A percentile compares a stretch with the other conserved stretches of the same genome.
phyloP scores from a whole-genome alignment of 2,329 filamentous ascomycete genomes.

The Colletotrichum plurivorum region DNA sequence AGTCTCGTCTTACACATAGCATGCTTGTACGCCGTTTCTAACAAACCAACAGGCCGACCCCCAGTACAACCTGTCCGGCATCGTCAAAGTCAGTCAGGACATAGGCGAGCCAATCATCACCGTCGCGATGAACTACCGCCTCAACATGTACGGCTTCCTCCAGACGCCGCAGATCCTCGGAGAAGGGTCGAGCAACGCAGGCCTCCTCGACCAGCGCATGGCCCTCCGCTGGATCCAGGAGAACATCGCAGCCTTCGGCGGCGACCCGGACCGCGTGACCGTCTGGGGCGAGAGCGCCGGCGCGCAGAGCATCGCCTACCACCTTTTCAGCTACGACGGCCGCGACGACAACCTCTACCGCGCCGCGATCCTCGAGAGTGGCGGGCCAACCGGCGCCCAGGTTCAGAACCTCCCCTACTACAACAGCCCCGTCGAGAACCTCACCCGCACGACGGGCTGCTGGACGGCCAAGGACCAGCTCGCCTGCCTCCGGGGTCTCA shows the following conservation, averaged over 20 bases:
- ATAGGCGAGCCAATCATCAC: conserved; percentile 68
- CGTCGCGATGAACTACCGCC: conserved; percentile 68
- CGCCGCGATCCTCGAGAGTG: conserved; percentile 68
- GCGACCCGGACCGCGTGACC: conserved; percentile 60
- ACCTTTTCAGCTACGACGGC: conserved; percentile 69
- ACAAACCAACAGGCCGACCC: conserved; percentile 55
- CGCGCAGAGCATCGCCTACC: conserved; percentile 58
- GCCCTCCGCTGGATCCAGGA: conserved; percentile 66
- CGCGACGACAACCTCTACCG: conserved; percentile 69
- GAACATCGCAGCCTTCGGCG: conserved; percentile 67
- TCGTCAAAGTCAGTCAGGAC: conserved; percentile 67
- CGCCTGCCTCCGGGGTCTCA: conserved; percentile 53
- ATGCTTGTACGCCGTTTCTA: not conserved
- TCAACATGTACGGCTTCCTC: conserved; percentile 68
- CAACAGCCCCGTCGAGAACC: conserved; percentile 49
- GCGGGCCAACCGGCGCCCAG: conserved; percentile 52
- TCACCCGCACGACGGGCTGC: conserved; percentile 53
- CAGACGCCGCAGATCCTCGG: conserved; percentile 59
- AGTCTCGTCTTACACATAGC: not conserved
- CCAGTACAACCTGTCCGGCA: conserved; percentile 75
- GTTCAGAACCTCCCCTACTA: conserved; percentile 53
- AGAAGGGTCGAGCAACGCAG: conserved; percentile 62
- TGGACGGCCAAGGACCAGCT: conserved; percentile 52
- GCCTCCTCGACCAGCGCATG: conserved; percentile 64
- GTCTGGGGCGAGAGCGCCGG: conserved; percentile 65